A percentile compares a stretch with the other conserved stretches of the same genome.
phyloP scores from a whole-genome alignment of 352 stramenopile genomes.

The Halophytophthora batemanensis region DNA sequence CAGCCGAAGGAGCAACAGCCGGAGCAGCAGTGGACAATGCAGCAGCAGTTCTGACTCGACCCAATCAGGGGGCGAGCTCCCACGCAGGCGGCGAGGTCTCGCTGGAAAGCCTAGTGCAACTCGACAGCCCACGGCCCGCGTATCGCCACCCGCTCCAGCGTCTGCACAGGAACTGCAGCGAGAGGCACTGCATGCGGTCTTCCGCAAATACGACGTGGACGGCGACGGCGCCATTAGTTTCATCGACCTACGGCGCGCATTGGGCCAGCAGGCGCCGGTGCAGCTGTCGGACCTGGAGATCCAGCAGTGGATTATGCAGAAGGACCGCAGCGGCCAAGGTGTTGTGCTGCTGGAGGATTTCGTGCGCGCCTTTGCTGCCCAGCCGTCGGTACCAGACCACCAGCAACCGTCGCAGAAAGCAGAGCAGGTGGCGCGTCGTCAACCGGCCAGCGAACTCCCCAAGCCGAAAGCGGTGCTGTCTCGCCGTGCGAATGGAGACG shows the following conservation, averaged over 20 bases:
- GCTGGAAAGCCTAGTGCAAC: no score
- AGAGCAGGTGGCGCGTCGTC: no score
- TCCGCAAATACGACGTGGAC: slow-evolving; percentile 49
- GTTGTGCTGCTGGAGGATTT: slow-evolving; percentile 49
- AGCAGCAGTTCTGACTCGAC: not conserved
- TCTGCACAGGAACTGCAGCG: not conserved
- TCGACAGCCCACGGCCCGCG: no score
- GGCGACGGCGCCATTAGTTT: slow-evolving; percentile 48
- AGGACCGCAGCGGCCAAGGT: slow-evolving; percentile 40
- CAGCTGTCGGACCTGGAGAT: slow-evolving; percentile 38
- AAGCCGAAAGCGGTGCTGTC: no score
- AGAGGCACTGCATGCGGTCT: slow-evolving; percentile 31
- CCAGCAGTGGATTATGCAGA: slow-evolving; percentile 50
- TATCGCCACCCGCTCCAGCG: no score
- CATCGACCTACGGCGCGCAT: slow-evolving; percentile 37
- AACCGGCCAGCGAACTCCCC: no score
- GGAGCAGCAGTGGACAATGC: not conserved
- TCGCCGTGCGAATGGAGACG: no score
- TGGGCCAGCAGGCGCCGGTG: slow-evolving; percentile 15
- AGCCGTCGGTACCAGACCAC: not conserved
- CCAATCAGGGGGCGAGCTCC: not conserved
- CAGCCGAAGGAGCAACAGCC: no score
- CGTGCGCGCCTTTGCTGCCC: slow-evolving; percentile 18
- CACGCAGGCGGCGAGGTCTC: no score
- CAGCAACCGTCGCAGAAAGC: no score